These are phyloP conservation scores for Diaporthe sp. DNA, from an alignment of 2,329 filamentous ascomycete species.

Conservation along the genomic window DNA sequence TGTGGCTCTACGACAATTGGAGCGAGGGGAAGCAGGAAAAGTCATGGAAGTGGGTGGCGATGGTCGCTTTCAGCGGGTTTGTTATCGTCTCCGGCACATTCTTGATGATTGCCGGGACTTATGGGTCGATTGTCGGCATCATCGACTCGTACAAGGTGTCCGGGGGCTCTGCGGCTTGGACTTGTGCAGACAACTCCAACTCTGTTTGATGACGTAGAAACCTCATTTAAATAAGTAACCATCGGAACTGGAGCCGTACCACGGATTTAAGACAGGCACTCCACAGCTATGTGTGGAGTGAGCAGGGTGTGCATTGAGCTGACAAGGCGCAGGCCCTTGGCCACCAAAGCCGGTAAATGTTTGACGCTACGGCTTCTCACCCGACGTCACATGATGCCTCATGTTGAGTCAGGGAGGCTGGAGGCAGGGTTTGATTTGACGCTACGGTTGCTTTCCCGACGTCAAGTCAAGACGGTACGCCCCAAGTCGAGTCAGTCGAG, in stretches of 20 bases:
- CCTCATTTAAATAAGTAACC: not conserved
- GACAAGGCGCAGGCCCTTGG: not conserved
- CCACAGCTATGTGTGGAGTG: not conserved
- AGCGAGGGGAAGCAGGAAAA: not conserved
- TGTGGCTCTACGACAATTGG: slow-evolving; percentile 25
- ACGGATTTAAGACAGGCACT: not conserved
- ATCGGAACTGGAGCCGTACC: not conserved
- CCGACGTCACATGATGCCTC: not conserved
- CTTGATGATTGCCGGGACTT: slow-evolving; percentile 18
- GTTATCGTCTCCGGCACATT: slow-evolving; percentile 8
- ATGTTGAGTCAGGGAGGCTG: not conserved
- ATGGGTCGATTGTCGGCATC: slow-evolving; percentile 13
- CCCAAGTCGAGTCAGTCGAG: not conserved
- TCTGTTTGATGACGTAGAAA: not conserved
- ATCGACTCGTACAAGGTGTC: slow-evolving; percentile 7
- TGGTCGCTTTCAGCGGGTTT: not conserved
- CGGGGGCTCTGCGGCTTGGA: slow-evolving; percentile 12
- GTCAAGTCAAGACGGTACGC: not conserved
- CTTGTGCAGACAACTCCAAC: slow-evolving; percentile 18
- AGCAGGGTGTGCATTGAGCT: not conserved
- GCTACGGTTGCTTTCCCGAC: not conserved
- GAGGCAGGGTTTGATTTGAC: not conserved
- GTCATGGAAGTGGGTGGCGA: not conserved
- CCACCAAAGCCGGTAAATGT: not conserved
- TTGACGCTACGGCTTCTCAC: not conserved